Conservation (phyloP, 2,329 filamentous ascomycete genomes). For the Colletotrichum lindemuthianum region DNA sequence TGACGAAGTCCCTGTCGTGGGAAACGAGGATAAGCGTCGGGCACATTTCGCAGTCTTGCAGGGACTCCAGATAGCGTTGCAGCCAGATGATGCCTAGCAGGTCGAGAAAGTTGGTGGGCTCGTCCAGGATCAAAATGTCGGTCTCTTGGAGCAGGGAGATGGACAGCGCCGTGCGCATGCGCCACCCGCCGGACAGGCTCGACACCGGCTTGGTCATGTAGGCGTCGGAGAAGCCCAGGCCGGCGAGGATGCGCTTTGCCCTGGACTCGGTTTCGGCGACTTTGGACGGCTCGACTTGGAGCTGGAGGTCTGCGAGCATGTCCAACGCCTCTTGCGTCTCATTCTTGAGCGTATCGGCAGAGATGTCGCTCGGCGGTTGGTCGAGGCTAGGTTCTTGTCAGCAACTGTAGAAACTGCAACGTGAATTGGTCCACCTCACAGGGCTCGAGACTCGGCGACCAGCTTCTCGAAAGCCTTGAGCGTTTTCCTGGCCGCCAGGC, state of each 20-base stretch:
- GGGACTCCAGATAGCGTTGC: slow-evolving; percentile 73
- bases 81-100: slow-evolving; percentile 87
- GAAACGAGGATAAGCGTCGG: slow-evolving; percentile 82
- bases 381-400: slow-evolving; percentile 49
- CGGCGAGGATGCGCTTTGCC: slow-evolving; percentile 73
- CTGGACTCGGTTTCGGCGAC: slow-evolving; percentile 71
- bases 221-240: slow-evolving; percentile 76
- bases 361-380: slow-evolving; percentile 66
- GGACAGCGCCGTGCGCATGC: slow-evolving; percentile 74
- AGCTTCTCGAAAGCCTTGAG: slow-evolving; percentile 75
- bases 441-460: slow-evolving; percentile 64
- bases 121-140: slow-evolving; percentile 84
- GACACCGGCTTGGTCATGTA: slow-evolving; percentile 68
- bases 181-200: slow-evolving; percentile 81
- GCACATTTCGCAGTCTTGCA: slow-evolving; percentile 61
- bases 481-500: slow-evolving; percentile 79
- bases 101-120: slow-evolving; percentile 89
- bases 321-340: slow-evolving; percentile 78
- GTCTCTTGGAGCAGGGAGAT: slow-evolving; percentile 75
- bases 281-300: slow-evolving; percentile 73
- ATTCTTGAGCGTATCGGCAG: slow-evolving; percentile 63
- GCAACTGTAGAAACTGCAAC: too few species aligned
- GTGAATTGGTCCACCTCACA: slow-evolving; percentile 50
- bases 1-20: slow-evolving; percentile 84
- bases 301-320: slow-evolving; percentile 74